phyloP scores from a whole-genome alignment of 495 filamentous ascomycete species.

The Penicillium herquei region DNA sequence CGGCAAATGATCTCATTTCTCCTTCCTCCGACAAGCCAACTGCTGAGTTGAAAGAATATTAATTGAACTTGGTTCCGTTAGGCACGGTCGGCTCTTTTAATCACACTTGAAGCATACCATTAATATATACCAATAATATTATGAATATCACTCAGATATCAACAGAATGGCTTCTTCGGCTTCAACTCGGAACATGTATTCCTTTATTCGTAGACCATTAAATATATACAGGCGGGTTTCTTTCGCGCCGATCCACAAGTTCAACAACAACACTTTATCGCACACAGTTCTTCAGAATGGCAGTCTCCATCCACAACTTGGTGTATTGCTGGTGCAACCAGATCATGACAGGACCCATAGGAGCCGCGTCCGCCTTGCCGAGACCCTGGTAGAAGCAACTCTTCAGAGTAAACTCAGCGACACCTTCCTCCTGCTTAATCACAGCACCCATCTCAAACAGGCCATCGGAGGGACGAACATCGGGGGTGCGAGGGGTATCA shows the following conservation, averaged over 20 bases:
- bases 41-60: constrained; percentile 4
- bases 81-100: no score
- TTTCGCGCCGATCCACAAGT: not conserved
- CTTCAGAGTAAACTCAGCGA: constrained; percentile 67
- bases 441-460: constrained; percentile 66
- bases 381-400: constrained; percentile 61
- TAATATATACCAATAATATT: no score
- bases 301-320: constrained; percentile 61
- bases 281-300: constrained; percentile 31
- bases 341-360: constrained; percentile 55
- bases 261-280: not conserved
- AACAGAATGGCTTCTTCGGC: no score
- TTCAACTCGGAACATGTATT: not conserved
- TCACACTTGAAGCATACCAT: no score
- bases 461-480: constrained; percentile 61
- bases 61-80: not conserved
- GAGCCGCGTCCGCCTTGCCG: constrained; percentile 41
- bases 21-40: constrained; percentile 5
- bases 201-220: constrained; percentile 8
- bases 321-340: constrained; percentile 64
- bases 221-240: constrained; percentile 18
- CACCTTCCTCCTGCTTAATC: constrained; percentile 56
- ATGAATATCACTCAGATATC: no score
- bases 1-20: not conserved
- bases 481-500: constrained; percentile 58